Percentiles rank a stretch among this genome's conserved stretches.
phyloP scores from a whole-genome alignment of 805 yeast genomes.

The Metschnikowia kofuensis region DNA sequence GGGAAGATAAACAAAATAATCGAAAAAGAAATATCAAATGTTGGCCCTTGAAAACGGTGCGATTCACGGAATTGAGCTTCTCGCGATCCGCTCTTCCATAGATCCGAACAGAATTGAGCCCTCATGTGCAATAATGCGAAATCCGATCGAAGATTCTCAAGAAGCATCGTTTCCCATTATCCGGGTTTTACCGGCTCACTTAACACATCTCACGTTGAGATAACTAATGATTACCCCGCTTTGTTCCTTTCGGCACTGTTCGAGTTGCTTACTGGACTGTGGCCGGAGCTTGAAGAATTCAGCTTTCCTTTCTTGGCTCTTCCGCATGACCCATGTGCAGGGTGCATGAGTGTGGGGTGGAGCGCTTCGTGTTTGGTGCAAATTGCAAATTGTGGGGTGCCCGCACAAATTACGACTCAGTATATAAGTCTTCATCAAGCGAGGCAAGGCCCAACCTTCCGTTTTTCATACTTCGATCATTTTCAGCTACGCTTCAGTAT shows the following conservation, averaged over 20 bases:
- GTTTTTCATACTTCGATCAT: background rate
- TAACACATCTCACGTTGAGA: too few species aligned
- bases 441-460: background rate
- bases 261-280: slow-evolving; percentile 1
- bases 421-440: slow-evolving; percentile 2
- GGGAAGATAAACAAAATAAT: too few species aligned
- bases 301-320: slow-evolving; percentile 1
- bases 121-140: background rate
- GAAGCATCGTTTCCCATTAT: background rate
- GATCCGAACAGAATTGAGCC: background rate
- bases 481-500: background rate
- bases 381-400: slow-evolving; percentile 6
- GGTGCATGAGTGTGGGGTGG: slow-evolving; percentile 4
- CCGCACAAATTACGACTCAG: background rate
- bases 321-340: slow-evolving; percentile 2
- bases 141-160: too few species aligned
- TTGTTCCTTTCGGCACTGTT: slow-evolving; percentile 3
- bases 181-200: too few species aligned
- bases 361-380: background rate
- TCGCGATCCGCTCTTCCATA: background rate
- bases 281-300: background rate
- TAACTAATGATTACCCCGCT: slow-evolving; percentile 11
- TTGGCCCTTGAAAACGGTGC: background rate
- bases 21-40: too few species aligned
- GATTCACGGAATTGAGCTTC: background rate